phyloP scores from a whole-genome alignment of 1,139 yeast species.

The Debaryomycetaceae sp. region DNA sequence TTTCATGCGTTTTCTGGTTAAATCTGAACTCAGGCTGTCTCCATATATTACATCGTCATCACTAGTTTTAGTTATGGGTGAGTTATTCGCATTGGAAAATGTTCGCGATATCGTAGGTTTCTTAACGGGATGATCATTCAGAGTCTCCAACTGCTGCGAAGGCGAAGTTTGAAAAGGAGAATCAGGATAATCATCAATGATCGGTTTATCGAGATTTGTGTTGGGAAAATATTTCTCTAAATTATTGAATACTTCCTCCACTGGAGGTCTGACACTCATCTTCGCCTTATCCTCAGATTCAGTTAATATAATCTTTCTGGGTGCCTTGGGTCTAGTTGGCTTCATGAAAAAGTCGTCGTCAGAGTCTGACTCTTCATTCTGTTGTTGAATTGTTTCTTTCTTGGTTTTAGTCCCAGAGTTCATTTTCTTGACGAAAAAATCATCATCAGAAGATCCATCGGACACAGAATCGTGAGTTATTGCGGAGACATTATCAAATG shows the following conservation, averaged over 20 bases:
- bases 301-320: background rate
- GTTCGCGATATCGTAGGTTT: constrained; percentile 44
- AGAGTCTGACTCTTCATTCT: background rate
- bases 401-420: background rate
- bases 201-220: constrained; percentile 89
- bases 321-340: constrained; percentile 12
- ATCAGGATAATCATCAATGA: constrained; percentile 73
- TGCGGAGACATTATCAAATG: constrained; percentile 58
- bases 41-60: constrained; percentile 37
- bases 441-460: background rate
- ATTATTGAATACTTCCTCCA: constrained; percentile 89
- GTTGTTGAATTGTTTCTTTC: background rate
- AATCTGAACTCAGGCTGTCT: constrained; percentile 24
- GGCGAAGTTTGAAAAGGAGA: constrained; percentile 45
- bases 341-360: constrained; percentile 62
- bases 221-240: constrained; percentile 90
- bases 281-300: constrained; percentile 6
- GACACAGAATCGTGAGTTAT: background rate
- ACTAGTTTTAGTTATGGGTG: constrained; percentile 28
- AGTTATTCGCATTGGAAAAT: constrained; percentile 43
- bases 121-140: constrained; percentile 11
- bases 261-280: constrained; percentile 80
- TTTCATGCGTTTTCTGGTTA: constrained; percentile 53
- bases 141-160: constrained; percentile 2
- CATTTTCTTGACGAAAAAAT: background rate